These are phyloP conservation scores for Phialophora expanda DNA, from an alignment of 2,329 filamentous ascomycete species.

Conservation along the genomic window DNA sequence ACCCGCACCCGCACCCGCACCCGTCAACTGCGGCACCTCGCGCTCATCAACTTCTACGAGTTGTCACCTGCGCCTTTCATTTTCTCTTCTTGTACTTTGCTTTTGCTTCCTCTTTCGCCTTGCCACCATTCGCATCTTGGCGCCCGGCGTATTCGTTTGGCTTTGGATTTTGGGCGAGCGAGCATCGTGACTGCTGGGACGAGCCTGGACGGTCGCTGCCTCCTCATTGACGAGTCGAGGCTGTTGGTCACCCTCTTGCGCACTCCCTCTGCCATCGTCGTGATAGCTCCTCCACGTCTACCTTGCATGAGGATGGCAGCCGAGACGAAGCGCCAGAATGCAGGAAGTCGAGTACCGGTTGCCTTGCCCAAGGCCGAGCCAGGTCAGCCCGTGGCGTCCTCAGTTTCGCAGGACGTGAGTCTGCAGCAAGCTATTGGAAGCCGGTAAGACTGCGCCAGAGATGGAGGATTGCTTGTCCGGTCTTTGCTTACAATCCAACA, in stretches of 20 bases:
- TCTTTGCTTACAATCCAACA: slow-evolving; percentile 45
- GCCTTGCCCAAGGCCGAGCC: slow-evolving; percentile 56
- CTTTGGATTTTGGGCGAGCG: slow-evolving; percentile 18
- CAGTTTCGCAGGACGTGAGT: slow-evolving; percentile 56
- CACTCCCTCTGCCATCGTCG: not conserved
- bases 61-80: slow-evolving; percentile 15
- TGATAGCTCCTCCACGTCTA: not conserved
- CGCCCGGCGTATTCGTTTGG: slow-evolving; percentile 33
- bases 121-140: slow-evolving; percentile 27
- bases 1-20: slow-evolving; percentile 12
- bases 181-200: slow-evolving; percentile 19
- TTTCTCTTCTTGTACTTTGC: slow-evolving; percentile 18
- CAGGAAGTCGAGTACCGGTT: slow-evolving; percentile 56
- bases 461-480: slow-evolving; percentile 46
- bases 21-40: slow-evolving; percentile 17
- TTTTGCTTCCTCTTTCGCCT: slow-evolving; percentile 16
- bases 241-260: not conserved
- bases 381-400: slow-evolving; percentile 52
- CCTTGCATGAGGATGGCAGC: slow-evolving; percentile 41
- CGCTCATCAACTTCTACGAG: slow-evolving; percentile 11
- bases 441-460: slow-evolving; percentile 47
- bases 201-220: slow-evolving; percentile 21
- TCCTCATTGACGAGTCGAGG: slow-evolving; percentile 4
- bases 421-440: slow-evolving; percentile 65
- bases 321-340: slow-evolving; percentile 63